Evolutionary conservation across 306 rosid species (phyloP).

Genomic region (Alnus rubra): DNA sequence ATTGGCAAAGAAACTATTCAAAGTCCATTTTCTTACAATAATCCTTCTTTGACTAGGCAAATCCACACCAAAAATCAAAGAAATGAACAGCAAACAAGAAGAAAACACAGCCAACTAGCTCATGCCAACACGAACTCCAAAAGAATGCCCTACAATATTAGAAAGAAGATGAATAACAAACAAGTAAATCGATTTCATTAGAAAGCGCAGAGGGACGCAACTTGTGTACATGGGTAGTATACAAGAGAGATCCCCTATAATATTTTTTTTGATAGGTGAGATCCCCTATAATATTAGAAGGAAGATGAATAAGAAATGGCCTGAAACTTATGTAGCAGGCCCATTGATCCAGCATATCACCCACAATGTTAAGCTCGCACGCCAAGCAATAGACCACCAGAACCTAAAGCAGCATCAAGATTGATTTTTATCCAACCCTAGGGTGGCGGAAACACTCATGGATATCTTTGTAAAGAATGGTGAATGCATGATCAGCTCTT

Average conservation of each 20-base stretch:
- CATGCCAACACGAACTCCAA: neutral
- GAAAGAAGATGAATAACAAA: no score
- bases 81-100: neutral
- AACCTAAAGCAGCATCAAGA: slow-evolving; percentile 2
- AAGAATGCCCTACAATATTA: neutral
- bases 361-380: neutral
- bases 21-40: neutral
- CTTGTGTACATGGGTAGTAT: no score
- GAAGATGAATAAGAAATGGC: no score
- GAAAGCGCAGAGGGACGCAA: no score
- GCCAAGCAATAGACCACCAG: neutral
- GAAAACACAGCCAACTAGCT: neutral
- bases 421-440: neutral
- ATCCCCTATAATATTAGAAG: no score
- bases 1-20: neutral
- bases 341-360: neutral
- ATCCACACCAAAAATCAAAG: neutral
- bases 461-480: neutral
- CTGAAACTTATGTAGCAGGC: neutral
- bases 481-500: neutral
- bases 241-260: no score
- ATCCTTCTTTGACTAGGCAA: neutral
- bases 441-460: neutral
- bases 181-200: no score
- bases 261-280: no score